Evolutionary conservation across 305 asterid species (phyloP).

Genomic region (Solanum hybrid): DNA sequence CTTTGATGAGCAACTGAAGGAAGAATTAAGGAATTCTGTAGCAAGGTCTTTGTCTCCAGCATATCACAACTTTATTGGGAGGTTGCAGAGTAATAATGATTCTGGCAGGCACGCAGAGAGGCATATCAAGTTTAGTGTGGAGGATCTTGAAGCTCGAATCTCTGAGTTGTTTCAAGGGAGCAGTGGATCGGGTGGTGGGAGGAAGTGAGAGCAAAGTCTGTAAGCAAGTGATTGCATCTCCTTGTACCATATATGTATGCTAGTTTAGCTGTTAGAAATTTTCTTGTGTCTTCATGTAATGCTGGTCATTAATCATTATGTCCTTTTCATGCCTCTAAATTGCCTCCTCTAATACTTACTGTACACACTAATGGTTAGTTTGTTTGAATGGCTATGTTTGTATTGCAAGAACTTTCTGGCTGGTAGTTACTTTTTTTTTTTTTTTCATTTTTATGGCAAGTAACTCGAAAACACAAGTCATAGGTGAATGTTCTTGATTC

Average conservation of each 20-base stretch:
- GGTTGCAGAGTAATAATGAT: conserved; percentile 43
- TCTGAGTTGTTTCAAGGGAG: conserved; percentile 52
- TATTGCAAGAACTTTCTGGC: neutral
- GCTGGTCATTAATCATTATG: neutral
- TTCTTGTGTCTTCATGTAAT: conserved; percentile 9
- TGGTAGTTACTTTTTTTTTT: neutral
- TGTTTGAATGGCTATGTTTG: neutral
- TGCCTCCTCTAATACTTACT: neutral
- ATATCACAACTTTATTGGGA: conserved; percentile 55
- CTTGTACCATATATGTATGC: conserved; percentile 1
- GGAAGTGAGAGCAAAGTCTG: conserved; percentile 40
- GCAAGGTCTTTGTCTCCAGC: conserved; percentile 42
- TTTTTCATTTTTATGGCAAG: neutral
- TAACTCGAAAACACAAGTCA: neutral
- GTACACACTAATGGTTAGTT: neutral
- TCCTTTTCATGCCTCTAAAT: neutral
- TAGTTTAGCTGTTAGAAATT: conserved; percentile 2
- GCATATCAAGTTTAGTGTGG: conserved; percentile 53
- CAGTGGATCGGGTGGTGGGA: conserved; percentile 26
- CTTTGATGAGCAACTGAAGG: conserved; percentile 67
- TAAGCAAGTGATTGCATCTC: conserved; percentile 7
- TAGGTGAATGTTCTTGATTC: neutral
- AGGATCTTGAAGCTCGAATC: conserved; percentile 61
- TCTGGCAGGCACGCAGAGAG: conserved; percentile 60
- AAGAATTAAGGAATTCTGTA: conserved; percentile 56